Percentiles rank a stretch among this genome's conserved stretches.
phyloP scores from a whole-genome alignment of 306 rosid species.

The Castanea crenata region DNA sequence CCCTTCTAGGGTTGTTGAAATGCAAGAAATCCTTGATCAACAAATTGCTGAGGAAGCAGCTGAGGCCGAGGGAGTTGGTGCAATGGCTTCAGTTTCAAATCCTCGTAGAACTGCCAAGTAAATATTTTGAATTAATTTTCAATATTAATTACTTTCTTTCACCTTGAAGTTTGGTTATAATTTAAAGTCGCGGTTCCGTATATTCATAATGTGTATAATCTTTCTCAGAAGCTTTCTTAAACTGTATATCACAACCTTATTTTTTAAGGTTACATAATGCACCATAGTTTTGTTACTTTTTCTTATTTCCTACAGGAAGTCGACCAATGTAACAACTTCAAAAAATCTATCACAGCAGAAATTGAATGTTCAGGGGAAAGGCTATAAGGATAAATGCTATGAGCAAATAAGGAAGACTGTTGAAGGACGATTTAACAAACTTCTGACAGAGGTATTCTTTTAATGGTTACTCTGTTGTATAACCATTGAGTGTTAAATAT shows the following conservation, averaged over 20 bases:
- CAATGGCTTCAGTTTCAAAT: constrained; percentile 65
- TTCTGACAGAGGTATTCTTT: constrained; percentile 70
- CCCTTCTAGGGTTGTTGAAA: constrained; percentile 80
- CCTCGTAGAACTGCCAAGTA: constrained; percentile 70
- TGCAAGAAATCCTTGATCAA: constrained; percentile 96
- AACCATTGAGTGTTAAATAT: neutral
- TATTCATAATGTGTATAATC: neutral
- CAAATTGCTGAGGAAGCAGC: constrained; percentile 98
- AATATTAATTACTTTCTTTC: neutral
- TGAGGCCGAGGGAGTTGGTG: constrained; percentile 92
- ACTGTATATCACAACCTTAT: neutral
- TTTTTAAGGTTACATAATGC: neutral
- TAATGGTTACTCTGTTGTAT: neutral
- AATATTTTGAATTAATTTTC: constrained; percentile 29
- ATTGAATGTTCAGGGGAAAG: constrained; percentile 81
- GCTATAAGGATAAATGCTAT: constrained; percentile 91
- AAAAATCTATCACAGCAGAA: constrained; percentile 64
- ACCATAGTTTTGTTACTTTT: neutral
- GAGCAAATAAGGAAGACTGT: constrained; percentile 93
- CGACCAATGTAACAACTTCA: constrained; percentile 49
- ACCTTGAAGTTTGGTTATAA: constrained; percentile 15
- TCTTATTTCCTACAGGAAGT: constrained; percentile 48
- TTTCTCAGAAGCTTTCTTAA: neutral
- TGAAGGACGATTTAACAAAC: constrained; percentile 78
- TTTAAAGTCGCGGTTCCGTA: constrained; percentile 11